Evolutionary conservation across 2,329 filamentous ascomycete genomes (phyloP).

Genomic region (Aspergillus pseudonomiae): DNA sequence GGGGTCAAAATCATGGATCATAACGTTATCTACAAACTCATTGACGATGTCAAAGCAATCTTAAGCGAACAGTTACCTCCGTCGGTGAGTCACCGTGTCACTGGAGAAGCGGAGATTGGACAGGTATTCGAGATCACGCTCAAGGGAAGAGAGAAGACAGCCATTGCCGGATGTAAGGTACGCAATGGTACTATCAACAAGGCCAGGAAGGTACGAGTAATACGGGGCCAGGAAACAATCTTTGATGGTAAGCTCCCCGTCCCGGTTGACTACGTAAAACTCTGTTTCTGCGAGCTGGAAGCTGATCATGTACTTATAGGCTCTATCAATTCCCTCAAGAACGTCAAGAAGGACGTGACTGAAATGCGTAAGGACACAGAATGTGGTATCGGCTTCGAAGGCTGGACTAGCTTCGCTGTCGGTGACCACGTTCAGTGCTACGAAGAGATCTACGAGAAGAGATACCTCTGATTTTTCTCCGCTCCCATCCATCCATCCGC

Average conservation of each 20-base stretch:
- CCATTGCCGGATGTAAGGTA: conserved; percentile 85
- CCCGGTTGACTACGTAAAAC: not conserved
- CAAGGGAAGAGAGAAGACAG: conserved; percentile 69
- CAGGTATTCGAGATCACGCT: conserved; percentile 83
- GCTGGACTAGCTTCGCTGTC: conserved; percentile 74
- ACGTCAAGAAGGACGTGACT: conserved; percentile 85
- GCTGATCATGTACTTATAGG: conserved; percentile 55
- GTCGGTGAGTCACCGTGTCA: conserved; percentile 67
- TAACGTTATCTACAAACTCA: conserved; percentile 63
- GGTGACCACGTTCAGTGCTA: conserved; percentile 90
- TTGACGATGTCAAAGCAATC: conserved; percentile 54
- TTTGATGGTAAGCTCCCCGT: conserved; percentile 72
- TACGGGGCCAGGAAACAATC: conserved; percentile 70
- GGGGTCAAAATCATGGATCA: conserved; percentile 81
- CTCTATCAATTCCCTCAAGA: conserved; percentile 77
- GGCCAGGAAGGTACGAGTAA: conserved; percentile 68
- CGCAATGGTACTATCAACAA: conserved; percentile 74
- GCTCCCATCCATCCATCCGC: not conserved
- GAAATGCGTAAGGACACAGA: conserved; percentile 93
- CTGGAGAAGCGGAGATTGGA: conserved; percentile 84
- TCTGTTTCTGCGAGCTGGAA: conserved; percentile 3
- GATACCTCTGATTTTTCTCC: conserved; percentile 46
- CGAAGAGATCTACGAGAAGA: conserved; percentile 75
- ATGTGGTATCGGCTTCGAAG: conserved; percentile 84
- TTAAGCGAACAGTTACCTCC: conserved; percentile 72